Evolutionary conservation across 345 rosid species (phyloP).

Genomic region (Aurinia saxatilis): DNA sequence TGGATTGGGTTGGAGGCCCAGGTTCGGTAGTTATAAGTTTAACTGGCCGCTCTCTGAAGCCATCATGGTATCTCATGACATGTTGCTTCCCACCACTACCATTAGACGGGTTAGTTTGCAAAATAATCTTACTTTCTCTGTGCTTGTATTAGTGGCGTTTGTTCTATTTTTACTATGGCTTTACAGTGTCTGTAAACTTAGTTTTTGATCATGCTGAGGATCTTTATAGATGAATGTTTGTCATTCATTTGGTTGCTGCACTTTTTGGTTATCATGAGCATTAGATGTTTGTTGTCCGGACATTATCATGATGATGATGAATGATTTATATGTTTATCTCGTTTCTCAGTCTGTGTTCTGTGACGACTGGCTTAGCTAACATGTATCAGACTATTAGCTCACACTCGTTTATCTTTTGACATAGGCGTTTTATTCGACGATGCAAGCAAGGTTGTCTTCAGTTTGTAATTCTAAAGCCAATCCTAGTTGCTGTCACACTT

Average conservation of each 20-base stretch:
- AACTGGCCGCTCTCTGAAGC: conserved; percentile 78
- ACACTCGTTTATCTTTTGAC: conserved; percentile 1
- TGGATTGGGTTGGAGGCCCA: conserved; percentile 99
- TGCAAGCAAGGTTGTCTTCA: conserved; percentile 99
- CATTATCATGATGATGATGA: not conserved
- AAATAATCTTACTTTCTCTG: not conserved
- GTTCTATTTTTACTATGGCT: not conserved
- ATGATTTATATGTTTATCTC: not conserved
- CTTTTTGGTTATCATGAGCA: not conserved
- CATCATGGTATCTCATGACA: conserved; percentile 77
- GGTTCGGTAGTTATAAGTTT: conserved; percentile 90
- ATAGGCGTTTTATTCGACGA: conserved; percentile 89
- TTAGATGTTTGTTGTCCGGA: not conserved
- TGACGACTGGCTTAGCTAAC: conserved; percentile 8
- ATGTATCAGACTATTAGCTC: conserved; percentile 11
- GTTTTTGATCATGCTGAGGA: not conserved
- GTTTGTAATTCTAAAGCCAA: conserved; percentile 93
- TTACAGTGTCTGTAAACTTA: not conserved
- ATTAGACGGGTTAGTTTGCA: conserved; percentile 74
- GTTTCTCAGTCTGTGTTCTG: not conserved
- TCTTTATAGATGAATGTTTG: not conserved
- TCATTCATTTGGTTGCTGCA: not conserved
- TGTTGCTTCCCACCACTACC: conserved; percentile 87
- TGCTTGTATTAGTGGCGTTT: not conserved
- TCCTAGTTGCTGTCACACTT: conserved; percentile 81